phyloP scores from a whole-genome alignment of 345 rosid species.

The Populus simonii region DNA sequence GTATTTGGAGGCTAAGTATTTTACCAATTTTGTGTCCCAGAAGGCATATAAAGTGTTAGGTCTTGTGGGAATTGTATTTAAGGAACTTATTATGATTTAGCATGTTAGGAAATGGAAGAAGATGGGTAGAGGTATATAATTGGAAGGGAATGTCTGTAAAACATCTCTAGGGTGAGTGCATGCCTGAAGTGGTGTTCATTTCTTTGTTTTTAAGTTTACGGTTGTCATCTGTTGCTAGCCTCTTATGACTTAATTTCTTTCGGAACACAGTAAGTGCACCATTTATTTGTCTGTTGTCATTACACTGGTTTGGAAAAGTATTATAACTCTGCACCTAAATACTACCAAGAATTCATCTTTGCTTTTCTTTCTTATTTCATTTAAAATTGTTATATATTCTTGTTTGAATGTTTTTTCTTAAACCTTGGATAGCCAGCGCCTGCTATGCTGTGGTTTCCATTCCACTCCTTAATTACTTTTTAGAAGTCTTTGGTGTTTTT shows the following conservation, averaged over 20 bases:
- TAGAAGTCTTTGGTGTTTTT: background rate
- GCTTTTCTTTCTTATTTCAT: background rate
- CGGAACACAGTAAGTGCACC: background rate
- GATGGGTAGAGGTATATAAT: background rate
- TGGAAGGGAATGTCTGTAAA: background rate
- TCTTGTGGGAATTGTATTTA: background rate
- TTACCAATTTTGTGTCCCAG: background rate
- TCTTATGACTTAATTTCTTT: background rate
- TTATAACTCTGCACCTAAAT: background rate
- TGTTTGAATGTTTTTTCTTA: background rate
- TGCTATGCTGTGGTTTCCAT: background rate
- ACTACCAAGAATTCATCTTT: background rate
- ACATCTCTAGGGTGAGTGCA: background rate
- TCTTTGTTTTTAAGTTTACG: background rate
- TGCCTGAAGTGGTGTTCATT: background rate
- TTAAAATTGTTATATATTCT: background rate
- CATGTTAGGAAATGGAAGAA: background rate
- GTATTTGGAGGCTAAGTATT: background rate
- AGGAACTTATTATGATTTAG: slow-evolving; percentile 3
- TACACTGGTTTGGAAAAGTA: background rate
- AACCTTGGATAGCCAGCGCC: slow-evolving; percentile 11
- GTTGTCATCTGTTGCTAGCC: background rate
- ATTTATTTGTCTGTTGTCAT: background rate
- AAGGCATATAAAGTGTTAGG: background rate
- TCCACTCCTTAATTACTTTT: background rate